Evolutionary conservation across 768 basidiomycete genomes (phyloP), one percentile per base, ranked within the genome.

Genomic region (Phaeotremella fagi): DNA sequence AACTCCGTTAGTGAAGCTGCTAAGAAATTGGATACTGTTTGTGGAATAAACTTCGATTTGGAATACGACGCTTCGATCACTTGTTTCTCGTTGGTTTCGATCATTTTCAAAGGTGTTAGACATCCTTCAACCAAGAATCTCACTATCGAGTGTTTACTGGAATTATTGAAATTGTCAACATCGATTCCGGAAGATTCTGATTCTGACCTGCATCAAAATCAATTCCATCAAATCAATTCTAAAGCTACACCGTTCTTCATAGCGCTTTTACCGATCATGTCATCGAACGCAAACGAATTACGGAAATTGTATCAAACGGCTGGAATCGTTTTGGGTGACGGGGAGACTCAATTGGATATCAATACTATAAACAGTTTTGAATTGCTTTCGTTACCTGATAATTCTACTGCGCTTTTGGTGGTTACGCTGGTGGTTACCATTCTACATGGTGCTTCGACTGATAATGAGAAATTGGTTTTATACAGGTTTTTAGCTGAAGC

Each of bases 101-200:
- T 89, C 59, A 82, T 94, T 43, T 88, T 90, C 80, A 90, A 91
- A 68, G 90, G 89, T 35, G 75, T 90, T 50, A 82, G 90, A 23
- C 83, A 85, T 60, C 79, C 82, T 1, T 77, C 79, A 2, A 79
- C 88, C 59, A 81, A 77, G 47, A 81, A 82, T 5, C 36, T 51
- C 15, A 52, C 70, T 1, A 50, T 64, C 33, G 61, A 63, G 23
- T 45, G 48, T 75, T 72, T 92, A 31, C 86, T 87, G 12, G 77
- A 89, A 18, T 74, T 92, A 1, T 50, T 63, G 29, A 59, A 18
- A 48, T 29, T 33, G 11, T 28, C 18, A 25, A 35, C 25, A 15
- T 31, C 2, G 25, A 20, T 33, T 28, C 50, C 41, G 4, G 63
- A 58, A 45, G 63, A 51, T 11, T n/a, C n/a, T n/a, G n/a, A n/a